A percentile compares a stretch with the other conserved stretches of the same genome.
These are phyloP conservation scores for Populus simonii DNA, from an alignment of 345 rosid species.

Conservation along the genomic window DNA sequence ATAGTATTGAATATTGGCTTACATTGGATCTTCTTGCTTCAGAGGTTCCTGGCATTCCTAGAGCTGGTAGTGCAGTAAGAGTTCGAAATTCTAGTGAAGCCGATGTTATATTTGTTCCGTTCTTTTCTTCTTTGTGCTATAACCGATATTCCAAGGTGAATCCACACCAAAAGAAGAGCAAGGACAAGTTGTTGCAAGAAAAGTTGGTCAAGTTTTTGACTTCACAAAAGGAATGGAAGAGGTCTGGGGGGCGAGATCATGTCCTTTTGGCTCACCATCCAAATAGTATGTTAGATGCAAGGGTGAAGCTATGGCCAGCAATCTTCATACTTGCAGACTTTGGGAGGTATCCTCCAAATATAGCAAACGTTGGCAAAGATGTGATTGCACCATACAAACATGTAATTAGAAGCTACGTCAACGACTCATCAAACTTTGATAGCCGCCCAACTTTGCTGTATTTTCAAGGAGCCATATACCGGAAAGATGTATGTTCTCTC, in stretches of 20 bases:
- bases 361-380: constrained; percentile 84
- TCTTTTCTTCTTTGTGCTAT: constrained; percentile 86
- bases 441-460: constrained; percentile 73
- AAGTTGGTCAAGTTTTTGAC: constrained; percentile 58
- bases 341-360: constrained; percentile 80
- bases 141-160: constrained; percentile 63
- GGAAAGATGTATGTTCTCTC: constrained; percentile 75
- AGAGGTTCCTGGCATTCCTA: constrained; percentile 46
- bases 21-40: constrained; percentile 84
- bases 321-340: constrained; percentile 82
- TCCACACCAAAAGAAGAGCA: constrained; percentile 58
- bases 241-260: constrained; percentile 75
- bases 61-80: constrained; percentile 53
- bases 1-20: constrained; percentile 92
- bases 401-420: constrained; percentile 49
- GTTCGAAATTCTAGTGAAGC: constrained; percentile 83
- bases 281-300: constrained; percentile 75
- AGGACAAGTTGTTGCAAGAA: constrained; percentile 61
- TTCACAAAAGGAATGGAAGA: constrained; percentile 70
- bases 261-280: constrained; percentile 91
- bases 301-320: constrained; percentile 76
- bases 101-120: constrained; percentile 76
- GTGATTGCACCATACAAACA: constrained; percentile 93
- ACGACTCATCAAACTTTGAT: constrained; percentile 65
- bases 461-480: constrained; percentile 94